A percentile compares a stretch with the other conserved stretches of the same genome.
Evolutionary conservation across 164 flowering plant genomes (phyloP).

Genomic region (Magnolia changhungtana): DNA sequence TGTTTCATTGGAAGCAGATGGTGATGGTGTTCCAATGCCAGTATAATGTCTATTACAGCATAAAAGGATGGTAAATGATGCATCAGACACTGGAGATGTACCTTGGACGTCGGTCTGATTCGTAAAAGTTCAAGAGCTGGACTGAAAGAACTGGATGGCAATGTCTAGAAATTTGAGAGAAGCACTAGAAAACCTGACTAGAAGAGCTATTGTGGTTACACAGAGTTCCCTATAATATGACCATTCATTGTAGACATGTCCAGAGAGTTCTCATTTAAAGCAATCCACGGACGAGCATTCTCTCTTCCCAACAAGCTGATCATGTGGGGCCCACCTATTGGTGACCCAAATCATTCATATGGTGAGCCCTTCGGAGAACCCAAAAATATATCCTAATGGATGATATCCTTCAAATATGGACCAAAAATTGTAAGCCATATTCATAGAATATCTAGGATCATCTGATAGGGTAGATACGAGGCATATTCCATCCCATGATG

Average conservation of each 20-base stretch:
- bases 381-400: neutral
- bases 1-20: conserved; percentile 39
- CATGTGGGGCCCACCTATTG: too few relatives aligned
- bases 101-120: conserved; percentile 38
- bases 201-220: too few relatives aligned
- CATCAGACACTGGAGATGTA: conserved; percentile 17
- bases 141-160: conserved; percentile 35
- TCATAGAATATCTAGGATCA: neutral
- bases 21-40: conserved; percentile 41
- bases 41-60: conserved; percentile 29
- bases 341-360: too few relatives aligned
- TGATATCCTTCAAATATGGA: too few relatives aligned
- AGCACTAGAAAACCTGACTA: conserved; percentile 10
- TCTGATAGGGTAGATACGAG: neutral
- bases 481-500: neutral
- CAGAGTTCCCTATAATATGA: too few relatives aligned
- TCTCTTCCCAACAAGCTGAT: too few relatives aligned
- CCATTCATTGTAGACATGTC: too few relatives aligned
- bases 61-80: neutral
- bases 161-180: conserved; percentile 36
- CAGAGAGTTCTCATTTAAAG: too few relatives aligned
- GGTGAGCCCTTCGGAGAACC: neutral
- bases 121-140: conserved; percentile 35
- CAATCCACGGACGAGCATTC: too few relatives aligned
- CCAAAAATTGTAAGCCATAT: neutral